Conservation (phyloP, 768 basidiomycete species). For the Fomitopsis serialis region DNA sequence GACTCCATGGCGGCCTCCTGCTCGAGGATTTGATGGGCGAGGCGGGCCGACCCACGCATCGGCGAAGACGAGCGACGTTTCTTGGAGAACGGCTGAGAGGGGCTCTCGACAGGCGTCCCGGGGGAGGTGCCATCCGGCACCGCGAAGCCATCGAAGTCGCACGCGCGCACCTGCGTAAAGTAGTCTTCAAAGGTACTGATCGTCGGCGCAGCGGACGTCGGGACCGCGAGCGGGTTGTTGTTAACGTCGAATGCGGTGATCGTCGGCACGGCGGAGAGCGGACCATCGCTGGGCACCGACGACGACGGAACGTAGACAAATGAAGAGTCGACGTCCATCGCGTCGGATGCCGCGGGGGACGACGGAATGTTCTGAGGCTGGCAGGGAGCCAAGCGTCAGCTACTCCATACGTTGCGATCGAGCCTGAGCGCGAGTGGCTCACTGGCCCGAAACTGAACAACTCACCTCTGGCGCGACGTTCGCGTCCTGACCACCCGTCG, state of each 20-base stretch:
- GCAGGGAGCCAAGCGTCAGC: constrained; percentile 12
- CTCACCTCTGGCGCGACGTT: constrained; percentile 26
- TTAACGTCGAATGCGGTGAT: constrained; percentile 18
- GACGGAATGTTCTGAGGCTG: constrained; percentile 38
- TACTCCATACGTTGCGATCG: background rate
- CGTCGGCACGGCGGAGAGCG: constrained; percentile 20
- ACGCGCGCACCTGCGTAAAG: constrained; percentile 47
- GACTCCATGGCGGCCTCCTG: constrained; percentile 14
- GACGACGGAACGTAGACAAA: constrained; percentile 33
- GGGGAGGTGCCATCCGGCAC: background rate
- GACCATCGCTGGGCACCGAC: constrained; percentile 24
- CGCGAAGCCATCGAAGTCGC: constrained; percentile 4
- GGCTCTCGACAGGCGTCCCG: constrained; percentile 34
- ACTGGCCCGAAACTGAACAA: constrained; percentile 6
- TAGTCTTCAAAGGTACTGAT: constrained; percentile 50
- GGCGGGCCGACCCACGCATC: constrained; percentile 5
- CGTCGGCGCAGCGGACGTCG: constrained; percentile 47
- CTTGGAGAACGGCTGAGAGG: constrained; percentile 30
- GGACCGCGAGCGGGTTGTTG: constrained; percentile 15
- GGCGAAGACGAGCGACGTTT: constrained; percentile 30
- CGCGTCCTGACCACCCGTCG: constrained; percentile 21
- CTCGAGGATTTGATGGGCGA: constrained; percentile 8
- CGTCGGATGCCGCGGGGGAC: constrained; percentile 46
- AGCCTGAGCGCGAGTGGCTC: background rate
- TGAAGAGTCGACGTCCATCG: constrained; percentile 74